These are phyloP conservation scores for Fusarium illudens DNA, from an alignment of 2,329 filamentous ascomycete species.

Conservation along the genomic window DNA sequence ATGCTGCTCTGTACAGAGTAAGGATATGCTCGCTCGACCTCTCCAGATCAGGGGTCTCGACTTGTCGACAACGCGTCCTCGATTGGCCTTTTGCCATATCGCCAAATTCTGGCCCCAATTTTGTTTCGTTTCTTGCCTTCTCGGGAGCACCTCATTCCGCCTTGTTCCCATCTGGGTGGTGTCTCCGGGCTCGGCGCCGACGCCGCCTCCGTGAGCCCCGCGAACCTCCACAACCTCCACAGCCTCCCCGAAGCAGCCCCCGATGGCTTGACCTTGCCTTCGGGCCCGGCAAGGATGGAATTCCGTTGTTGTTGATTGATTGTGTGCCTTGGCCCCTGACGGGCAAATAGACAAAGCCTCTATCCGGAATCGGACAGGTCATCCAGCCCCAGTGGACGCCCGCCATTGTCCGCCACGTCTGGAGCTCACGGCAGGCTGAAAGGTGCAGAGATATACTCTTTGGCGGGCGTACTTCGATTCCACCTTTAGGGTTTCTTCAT, in stretches of 20 bases:
- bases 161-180: constrained; percentile 1
- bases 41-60: constrained; percentile 3
- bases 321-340: neutral
- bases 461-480: neutral
- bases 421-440: neutral
- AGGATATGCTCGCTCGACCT: neutral
- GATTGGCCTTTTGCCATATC: neutral
- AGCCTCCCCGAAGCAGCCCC: neutral
- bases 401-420: neutral
- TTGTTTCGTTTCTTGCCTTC: neutral
- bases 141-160: neutral
- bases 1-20: constrained; percentile 2
- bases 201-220: constrained; percentile 10
- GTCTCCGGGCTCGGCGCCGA: constrained; percentile 3
- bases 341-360: neutral
- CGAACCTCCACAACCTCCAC: neutral
- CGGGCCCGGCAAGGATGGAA: constrained; percentile 2
- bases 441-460: neutral
- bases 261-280: neutral
- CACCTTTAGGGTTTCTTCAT: neutral
- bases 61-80: neutral
- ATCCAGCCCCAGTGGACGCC: neutral
- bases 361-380: neutral
- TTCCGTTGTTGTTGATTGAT: constrained; percentile 1
- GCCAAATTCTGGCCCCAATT: neutral